Evolutionary conservation across 805 yeast genomes (phyloP).

Genomic region (Torulaspora microellipsoides): DNA sequence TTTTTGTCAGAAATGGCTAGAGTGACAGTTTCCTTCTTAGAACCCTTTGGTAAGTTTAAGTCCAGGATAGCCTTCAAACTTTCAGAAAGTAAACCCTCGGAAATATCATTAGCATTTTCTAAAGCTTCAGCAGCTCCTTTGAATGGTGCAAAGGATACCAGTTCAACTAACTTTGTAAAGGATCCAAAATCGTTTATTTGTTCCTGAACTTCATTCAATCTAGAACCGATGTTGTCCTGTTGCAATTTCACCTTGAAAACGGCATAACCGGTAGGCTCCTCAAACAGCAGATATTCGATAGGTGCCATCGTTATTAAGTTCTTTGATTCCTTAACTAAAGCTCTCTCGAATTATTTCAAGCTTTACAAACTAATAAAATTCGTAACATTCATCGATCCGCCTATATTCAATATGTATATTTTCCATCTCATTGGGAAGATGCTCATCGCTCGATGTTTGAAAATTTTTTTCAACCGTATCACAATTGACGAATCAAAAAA

Average conservation of each 20-base stretch:
- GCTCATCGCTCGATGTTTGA: slow-evolving; percentile 12
- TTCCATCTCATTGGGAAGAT: not conserved
- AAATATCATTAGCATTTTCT: slow-evolving; percentile 95
- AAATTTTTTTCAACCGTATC: slow-evolving; percentile 6
- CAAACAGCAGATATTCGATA: slow-evolving; percentile 87
- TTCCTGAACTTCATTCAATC: slow-evolving; percentile 89
- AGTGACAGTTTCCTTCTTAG: slow-evolving; percentile 56
- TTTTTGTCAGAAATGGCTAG: slow-evolving; percentile 92
- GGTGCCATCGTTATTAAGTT: slow-evolving; percentile 47
- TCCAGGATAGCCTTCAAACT: slow-evolving; percentile 85
- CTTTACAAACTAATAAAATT: too few species aligned
- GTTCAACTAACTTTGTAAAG: slow-evolving; percentile 88
- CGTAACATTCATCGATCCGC: too few species aligned
- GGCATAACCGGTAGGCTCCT: slow-evolving; percentile 98
- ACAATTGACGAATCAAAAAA: not conserved
- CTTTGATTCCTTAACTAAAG: not conserved
- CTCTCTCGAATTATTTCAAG: too few species aligned
- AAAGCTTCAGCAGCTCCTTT: slow-evolving; percentile 99
- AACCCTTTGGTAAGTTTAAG: slow-evolving; percentile 77
- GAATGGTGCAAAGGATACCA: slow-evolving; percentile 95
- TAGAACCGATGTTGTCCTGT: slow-evolving; percentile 90
- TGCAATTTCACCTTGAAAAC: slow-evolving; percentile 89
- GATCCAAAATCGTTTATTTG: slow-evolving; percentile 79
- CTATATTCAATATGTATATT: too few species aligned
- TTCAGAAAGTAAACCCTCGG: slow-evolving; percentile 94